These are phyloP conservation scores for Lasiosphaeria ovina DNA, from an alignment of 495 filamentous ascomycete genomes.

Conservation along the genomic window DNA sequence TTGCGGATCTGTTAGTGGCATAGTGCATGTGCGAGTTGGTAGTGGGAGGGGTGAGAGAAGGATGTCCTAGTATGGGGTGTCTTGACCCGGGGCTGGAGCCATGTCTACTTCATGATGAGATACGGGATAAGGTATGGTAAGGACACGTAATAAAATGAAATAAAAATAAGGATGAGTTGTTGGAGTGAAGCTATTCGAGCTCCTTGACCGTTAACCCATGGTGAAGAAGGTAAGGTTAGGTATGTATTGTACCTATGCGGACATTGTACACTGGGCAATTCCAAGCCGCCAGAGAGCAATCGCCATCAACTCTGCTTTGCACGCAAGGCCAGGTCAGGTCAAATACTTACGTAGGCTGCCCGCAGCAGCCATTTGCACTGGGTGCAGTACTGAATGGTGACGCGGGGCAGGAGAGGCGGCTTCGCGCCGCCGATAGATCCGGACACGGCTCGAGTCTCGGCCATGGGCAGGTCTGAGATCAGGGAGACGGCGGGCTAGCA, in stretches of 20 bases:
- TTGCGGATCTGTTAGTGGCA: background rate
- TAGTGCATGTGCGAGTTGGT: background rate
- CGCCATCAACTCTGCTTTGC: background rate
- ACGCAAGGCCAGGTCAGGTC: background rate
- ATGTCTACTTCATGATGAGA: too few relatives aligned
- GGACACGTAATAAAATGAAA: background rate
- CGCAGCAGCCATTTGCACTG: conserved; percentile 92
- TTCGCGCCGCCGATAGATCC: conserved; percentile 18
- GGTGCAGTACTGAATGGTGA: conserved; percentile 78
- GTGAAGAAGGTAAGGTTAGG: too few relatives aligned
- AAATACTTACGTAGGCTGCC: conserved; percentile 68
- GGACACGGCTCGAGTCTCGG: too few relatives aligned
- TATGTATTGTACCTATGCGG: too few relatives aligned
- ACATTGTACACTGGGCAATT: too few relatives aligned
- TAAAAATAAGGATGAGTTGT: too few relatives aligned
- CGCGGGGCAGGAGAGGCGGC: conserved; percentile 42
- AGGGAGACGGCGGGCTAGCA: too few relatives aligned
- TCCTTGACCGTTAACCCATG: too few relatives aligned
- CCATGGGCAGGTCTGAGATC: background rate
- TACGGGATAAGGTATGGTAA: background rate
- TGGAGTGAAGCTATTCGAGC: too few relatives aligned
- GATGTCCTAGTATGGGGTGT: too few relatives aligned
- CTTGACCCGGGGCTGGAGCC: too few relatives aligned
- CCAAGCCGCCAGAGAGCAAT: too few relatives aligned
- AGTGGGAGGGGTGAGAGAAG: background rate